Evolutionary conservation across 2,329 filamentous ascomycete genomes (phyloP).

Genomic region (Ascocoryne sarcoides): DNA sequence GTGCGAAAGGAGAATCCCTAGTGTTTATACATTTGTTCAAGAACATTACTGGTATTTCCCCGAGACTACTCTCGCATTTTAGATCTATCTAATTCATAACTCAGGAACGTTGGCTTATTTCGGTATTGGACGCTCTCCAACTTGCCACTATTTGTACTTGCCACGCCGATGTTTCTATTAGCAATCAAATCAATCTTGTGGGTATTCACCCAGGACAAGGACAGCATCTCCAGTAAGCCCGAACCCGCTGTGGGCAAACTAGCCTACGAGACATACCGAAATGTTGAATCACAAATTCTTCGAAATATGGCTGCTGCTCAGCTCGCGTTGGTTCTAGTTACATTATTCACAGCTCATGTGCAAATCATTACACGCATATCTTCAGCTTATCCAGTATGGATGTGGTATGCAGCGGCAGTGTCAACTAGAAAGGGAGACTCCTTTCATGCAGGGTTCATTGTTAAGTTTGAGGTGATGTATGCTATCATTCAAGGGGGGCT

Average conservation of each 20-base stretch:
- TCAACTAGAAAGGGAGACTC: constrained; percentile 4
- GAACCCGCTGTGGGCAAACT: no score
- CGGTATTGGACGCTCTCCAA: constrained; percentile 86
- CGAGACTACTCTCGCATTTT: not conserved
- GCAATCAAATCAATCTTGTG: constrained; percentile 52
- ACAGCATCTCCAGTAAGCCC: no score
- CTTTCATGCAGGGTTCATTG: constrained; percentile 5
- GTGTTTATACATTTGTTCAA: constrained; percentile 89
- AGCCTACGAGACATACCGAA: no score
- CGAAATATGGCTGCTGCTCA: constrained; percentile 61
- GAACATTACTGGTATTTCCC: constrained; percentile 71
- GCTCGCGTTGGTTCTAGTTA: constrained; percentile 59
- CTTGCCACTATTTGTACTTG: constrained; percentile 78
- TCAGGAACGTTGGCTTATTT: constrained; percentile 79
- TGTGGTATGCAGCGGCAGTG: constrained; percentile 62
- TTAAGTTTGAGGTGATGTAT: constrained; percentile 69
- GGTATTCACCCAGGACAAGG: constrained; percentile 26
- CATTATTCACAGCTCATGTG: constrained; percentile 77
- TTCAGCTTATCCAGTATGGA: constrained; percentile 85
- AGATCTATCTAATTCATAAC: not conserved
- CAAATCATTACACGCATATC: constrained; percentile 88
- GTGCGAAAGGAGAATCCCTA: constrained; percentile 67
- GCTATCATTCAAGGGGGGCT: constrained; percentile 72
- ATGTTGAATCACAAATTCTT: constrained; percentile 12
- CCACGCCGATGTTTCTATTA: constrained; percentile 65